phyloP scores from a whole-genome alignment of 139 green algal genomes.

The Chlamydomonas asymmetrica region DNA sequence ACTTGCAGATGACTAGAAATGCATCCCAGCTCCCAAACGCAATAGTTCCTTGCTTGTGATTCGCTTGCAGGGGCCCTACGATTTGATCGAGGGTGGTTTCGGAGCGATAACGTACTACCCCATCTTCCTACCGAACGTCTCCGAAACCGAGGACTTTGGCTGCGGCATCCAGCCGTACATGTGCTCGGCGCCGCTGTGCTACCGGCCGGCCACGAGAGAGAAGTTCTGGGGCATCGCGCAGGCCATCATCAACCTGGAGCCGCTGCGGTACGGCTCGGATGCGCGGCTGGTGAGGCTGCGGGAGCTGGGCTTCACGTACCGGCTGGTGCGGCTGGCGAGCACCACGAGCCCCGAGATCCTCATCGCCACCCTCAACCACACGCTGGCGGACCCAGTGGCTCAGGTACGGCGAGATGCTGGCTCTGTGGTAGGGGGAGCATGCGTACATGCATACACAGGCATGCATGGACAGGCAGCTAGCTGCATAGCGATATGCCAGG shows the following conservation, averaged over 20 bases:
- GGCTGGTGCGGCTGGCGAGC: not conserved
- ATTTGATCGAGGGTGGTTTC: not conserved
- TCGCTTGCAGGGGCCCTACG: too few species aligned
- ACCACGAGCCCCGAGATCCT: constrained; percentile 2
- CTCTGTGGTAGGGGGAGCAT: not conserved
- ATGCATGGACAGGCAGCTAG: not conserved
- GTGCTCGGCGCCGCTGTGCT: constrained; percentile 20
- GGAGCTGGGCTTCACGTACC: not conserved
- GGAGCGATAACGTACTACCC: not conserved
- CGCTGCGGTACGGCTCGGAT: not conserved
- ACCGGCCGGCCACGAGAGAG: not conserved
- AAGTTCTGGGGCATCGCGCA: constrained; percentile 21
- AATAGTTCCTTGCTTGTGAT: too few species aligned
- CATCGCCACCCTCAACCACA: not conserved
- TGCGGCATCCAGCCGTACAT: constrained; percentile 19
- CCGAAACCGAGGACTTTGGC: constrained; percentile 9
- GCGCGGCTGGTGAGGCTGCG: not conserved
- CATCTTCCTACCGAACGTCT: constrained; percentile 5
- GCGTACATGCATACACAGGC: too few species aligned
- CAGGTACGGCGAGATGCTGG: not conserved
- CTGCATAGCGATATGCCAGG: too few species aligned
- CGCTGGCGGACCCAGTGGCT: not conserved
- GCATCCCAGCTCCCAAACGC: too few species aligned
- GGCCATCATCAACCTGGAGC: constrained; percentile 24
- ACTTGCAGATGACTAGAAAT: too few species aligned